A percentile compares a stretch with the other conserved stretches of the same genome.
phyloP scores from a whole-genome alignment of 2,329 filamentous ascomycete genomes.

The Parastagonospora nodorum region DNA sequence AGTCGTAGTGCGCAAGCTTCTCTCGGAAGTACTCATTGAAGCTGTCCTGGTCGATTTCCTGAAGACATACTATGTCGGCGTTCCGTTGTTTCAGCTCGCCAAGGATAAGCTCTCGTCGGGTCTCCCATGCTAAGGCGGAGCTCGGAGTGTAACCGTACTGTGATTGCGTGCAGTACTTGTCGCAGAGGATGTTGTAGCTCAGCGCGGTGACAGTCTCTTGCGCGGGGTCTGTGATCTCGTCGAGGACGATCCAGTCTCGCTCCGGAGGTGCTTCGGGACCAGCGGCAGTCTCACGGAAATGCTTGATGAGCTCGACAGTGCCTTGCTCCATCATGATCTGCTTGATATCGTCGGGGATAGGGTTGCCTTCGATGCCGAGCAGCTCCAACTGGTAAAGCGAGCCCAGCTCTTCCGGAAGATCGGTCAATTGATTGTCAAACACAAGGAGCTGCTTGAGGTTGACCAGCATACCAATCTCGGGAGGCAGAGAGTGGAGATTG shows the following conservation, averaged over 20 bases:
- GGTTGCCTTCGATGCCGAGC: conserved; percentile 91
- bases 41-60: conserved; percentile 90
- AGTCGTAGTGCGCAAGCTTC: conserved; percentile 83
- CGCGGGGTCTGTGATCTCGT: conserved; percentile 57
- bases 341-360: conserved; percentile 75
- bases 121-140: conserved; percentile 82
- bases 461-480: conserved; percentile 96
- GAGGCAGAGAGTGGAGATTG: conserved; percentile 77
- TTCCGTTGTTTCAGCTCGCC: conserved; percentile 79
- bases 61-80: conserved; percentile 88
- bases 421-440: conserved; percentile 87
- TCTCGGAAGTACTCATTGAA: conserved; percentile 91
- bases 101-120: conserved; percentile 80
- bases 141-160: conserved; percentile 91
- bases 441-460: conserved; percentile 83
- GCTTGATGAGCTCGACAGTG: conserved; percentile 81
- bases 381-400: conserved; percentile 87
- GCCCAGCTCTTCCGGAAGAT: conserved; percentile 83
- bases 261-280: conserved; percentile 77
- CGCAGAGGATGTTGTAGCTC: conserved; percentile 95
- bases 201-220: conserved; percentile 78
- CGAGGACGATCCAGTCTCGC: conserved; percentile 77
- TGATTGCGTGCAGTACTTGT: conserved; percentile 83
- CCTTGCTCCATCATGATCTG: conserved; percentile 85
- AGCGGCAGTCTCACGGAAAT: conserved; percentile 81